Base-by-base conservation (phyloP, 306 rosid genomes). In the Casuarina equisetifolia region DNA sequence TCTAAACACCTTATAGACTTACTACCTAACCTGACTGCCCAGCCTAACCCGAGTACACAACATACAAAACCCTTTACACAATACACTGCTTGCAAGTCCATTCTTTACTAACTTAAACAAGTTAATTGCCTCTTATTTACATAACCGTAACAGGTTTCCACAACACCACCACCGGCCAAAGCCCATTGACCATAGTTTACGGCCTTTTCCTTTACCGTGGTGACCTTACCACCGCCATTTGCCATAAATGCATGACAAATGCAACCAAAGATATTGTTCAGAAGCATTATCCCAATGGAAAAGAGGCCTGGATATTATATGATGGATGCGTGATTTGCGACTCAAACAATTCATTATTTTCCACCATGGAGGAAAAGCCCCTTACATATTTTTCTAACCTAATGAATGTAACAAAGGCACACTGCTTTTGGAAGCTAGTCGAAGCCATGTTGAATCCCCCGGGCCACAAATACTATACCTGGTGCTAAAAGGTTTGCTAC, bases 241-340 rank as follows among this genome's bases (percentile, higher is more conserved):
- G 87, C 78, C 74, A 42, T 7, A 85, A 62, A 16, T 86, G 87
- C 1, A 51, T 58, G 78, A 38, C 82, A n/a, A n/a, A 25, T 3
- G 80, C 85, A 19, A 57, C 85, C 4, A 35, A 3, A 42, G 39
- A 36, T 0, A 8, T 74, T 38, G 78, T 61, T 12, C 70, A 73
- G 52, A 2, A 0, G 2, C 75, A 57, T 51, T 78, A 84, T 63
- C 84, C 85, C 2, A 4, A 1, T 3, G 35, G 12, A 62, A 81
- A 78, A 59, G 78, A 25, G 12, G 71, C 85, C 0, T 42, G 78
- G 0, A 54, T 83, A 1, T 83, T 85, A 87, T 79, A 75, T 61
- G 71, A 78, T 0, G 79, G 75, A 9, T 86, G 90, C 76, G 69
- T 84, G 82, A 3, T 86, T 44, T 78, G 85, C 5, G 83, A 80